Percentiles rank a stretch among this genome's conserved stretches.
phyloP scores from a whole-genome alignment of 2,329 filamentous ascomycete genomes.

The Zymoseptoria passerinii region DNA sequence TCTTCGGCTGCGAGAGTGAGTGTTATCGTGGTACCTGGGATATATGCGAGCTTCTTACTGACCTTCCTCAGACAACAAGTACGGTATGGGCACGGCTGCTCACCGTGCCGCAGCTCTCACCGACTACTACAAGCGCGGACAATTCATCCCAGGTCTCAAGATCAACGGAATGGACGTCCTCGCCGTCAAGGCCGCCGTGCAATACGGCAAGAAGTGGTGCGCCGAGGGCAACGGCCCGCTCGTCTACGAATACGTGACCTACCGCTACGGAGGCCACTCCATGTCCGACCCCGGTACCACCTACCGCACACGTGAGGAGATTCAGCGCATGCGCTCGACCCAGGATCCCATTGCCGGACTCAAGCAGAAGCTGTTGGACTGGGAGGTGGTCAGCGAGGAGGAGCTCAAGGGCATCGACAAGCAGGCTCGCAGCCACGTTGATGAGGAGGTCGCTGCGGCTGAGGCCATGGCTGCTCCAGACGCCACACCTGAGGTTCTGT shows the following conservation, averaged over 20 bases:
- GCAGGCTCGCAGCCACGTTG: slow-evolving; percentile 76
- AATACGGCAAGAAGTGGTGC: slow-evolving; percentile 87
- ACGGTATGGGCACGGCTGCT: slow-evolving; percentile 97
- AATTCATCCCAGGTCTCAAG: slow-evolving; percentile 99
- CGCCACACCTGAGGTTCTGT: slow-evolving; percentile 71
- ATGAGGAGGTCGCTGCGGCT: slow-evolving; percentile 80
- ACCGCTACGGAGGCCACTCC: slow-evolving; percentile 98
- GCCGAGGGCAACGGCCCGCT: slow-evolving; percentile 78
- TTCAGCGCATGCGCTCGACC: slow-evolving; percentile 98
- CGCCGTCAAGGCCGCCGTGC: slow-evolving; percentile 90
- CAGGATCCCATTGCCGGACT: slow-evolving; percentile 96
- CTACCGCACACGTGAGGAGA: slow-evolving; percentile 96
- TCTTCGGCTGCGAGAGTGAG: slow-evolving; percentile 98
- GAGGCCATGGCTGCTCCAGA: slow-evolving; percentile 83
- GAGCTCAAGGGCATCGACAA: slow-evolving; percentile 96
- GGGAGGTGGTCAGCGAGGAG: slow-evolving; percentile 82
- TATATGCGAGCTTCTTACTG: slow-evolving; percentile 8
- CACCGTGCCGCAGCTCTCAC: slow-evolving; percentile 89
- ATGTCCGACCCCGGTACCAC: slow-evolving; percentile 99
- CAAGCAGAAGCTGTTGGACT: slow-evolving; percentile 97
- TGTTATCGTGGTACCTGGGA: background rate
- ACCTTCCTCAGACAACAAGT: slow-evolving; percentile 80
- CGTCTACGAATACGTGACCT: slow-evolving; percentile 97
- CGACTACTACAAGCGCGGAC: slow-evolving; percentile 99
- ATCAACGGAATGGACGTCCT: slow-evolving; percentile 99